phyloP scores from a whole-genome alignment of 202 grass and related monocot genomes.

The Panicum hallii region DNA sequence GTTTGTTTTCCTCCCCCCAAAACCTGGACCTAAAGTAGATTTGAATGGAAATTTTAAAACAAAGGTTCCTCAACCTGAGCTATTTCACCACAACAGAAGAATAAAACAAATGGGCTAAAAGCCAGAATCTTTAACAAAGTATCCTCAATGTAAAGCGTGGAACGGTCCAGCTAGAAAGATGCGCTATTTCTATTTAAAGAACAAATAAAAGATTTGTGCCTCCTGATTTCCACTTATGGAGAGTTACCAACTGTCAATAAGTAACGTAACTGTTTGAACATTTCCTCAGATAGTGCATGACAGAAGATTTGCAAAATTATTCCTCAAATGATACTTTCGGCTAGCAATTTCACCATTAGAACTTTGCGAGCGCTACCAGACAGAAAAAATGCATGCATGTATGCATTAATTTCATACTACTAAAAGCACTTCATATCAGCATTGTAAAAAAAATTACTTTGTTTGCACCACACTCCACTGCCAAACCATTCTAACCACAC shows the following conservation, averaged over 20 bases:
- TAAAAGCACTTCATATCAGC: background rate
- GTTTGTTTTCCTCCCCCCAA: background rate
- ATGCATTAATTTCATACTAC: constrained; percentile 25
- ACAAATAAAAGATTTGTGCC: background rate
- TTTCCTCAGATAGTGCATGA: constrained; percentile 3
- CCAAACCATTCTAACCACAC: background rate
- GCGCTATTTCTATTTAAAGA: background rate
- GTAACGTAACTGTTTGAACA: background rate
- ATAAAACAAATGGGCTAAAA: constrained; percentile 25
- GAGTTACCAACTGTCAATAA: background rate
- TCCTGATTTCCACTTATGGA: constrained; percentile 6
- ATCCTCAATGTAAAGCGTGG: background rate
- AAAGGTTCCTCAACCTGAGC: constrained; percentile 3
- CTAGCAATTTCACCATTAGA: background rate
- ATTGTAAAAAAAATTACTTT: background rate
- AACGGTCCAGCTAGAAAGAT: background rate
- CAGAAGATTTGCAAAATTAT: constrained; percentile 20
- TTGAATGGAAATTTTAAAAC: background rate
- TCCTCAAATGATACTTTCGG: background rate
- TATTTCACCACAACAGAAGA: constrained; percentile 8
- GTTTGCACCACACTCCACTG: background rate
- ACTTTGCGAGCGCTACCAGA: constrained; percentile 27
- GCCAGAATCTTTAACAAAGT: background rate
- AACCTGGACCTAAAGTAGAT: constrained; percentile 20
- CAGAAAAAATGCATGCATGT: constrained; percentile 12